Evolutionary conservation across 352 stramenopile species (phyloP).

Genomic region (Globisporangium middletonii): DNA sequence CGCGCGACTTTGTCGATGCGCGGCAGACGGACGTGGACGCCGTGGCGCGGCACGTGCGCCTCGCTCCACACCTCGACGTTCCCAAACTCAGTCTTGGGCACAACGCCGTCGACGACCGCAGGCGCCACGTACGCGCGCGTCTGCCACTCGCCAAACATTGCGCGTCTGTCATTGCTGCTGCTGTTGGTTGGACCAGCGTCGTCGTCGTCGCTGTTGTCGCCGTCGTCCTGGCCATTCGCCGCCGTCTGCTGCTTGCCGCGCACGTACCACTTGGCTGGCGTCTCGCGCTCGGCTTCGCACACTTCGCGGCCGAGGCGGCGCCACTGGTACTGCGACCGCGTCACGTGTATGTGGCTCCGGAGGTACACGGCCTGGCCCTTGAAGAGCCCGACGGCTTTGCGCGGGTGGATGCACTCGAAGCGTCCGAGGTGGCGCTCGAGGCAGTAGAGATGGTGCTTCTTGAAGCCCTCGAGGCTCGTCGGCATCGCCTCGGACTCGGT

Average conservation of each 20-base stretch:
- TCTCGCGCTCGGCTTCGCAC: conserved; percentile 35
- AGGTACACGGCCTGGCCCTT: conserved; percentile 72
- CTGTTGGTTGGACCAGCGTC: not conserved
- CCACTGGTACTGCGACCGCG: conserved; percentile 68
- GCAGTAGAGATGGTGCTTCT: conserved; percentile 74
- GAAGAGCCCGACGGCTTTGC: conserved; percentile 69
- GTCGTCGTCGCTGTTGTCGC: conserved; percentile 8
- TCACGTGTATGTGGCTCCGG: conserved; percentile 43
- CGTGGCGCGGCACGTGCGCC: conserved; percentile 48
- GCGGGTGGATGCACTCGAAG: conserved; percentile 62
- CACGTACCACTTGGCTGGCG: conserved; percentile 48
- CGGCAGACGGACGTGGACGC: conserved; percentile 54
- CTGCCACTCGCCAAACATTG: conserved; percentile 78
- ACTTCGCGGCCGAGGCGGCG: conserved; percentile 59
- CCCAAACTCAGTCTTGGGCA: conserved; percentile 84
- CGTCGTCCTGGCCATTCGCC: conserved; percentile 11
- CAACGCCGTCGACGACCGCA: conserved; percentile 41
- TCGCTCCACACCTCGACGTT: conserved; percentile 86
- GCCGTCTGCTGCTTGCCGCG: conserved; percentile 9
- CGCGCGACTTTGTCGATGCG: conserved; percentile 58
- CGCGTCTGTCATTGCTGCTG: not conserved
- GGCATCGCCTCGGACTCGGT: conserved; percentile 57
- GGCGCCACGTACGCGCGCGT: conserved; percentile 49
- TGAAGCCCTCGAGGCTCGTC: conserved; percentile 68
- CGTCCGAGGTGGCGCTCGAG: conserved; percentile 64